A percentile compares a stretch with the other conserved stretches of the same genome.
Conservation (phyloP, 2,329 filamentous ascomycete genomes). For the Corinectria fuckeliana region DNA sequence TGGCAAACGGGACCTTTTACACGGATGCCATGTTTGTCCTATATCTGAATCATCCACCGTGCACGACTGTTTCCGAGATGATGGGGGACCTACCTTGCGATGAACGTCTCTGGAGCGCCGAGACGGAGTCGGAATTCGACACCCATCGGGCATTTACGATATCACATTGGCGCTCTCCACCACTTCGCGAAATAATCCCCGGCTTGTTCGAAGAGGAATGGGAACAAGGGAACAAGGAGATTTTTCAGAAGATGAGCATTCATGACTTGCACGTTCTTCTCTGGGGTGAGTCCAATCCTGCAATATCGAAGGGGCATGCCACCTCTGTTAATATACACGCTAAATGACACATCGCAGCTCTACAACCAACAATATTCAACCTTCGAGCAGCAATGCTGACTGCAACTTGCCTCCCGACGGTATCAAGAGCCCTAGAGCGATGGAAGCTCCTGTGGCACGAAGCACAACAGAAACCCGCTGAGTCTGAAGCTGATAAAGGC, state of each 20-base stretch:
- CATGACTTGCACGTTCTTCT: conserved; percentile 6
- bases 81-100: conserved; percentile 18
- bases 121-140: conserved; percentile 8
- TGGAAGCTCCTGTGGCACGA: conserved; percentile 19
- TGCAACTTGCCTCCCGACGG: neutral
- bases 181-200: neutral
- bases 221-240: neutral
- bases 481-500: neutral
- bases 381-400: conserved; percentile 6
- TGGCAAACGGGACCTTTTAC: conserved; percentile 15
- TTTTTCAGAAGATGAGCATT: neutral
- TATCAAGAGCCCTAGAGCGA: conserved; percentile 11
- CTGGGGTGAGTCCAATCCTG: neutral
- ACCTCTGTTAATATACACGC: too few species aligned
- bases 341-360: too few species aligned
- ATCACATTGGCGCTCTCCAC: neutral
- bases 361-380: conserved; percentile 13
- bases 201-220: conserved; percentile 15
- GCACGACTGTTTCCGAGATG: conserved; percentile 20
- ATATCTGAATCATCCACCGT: conserved; percentile 22
- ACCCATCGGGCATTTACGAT: neutral
- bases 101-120: conserved; percentile 17
- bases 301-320: neutral
- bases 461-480: neutral
- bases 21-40: conserved; percentile 14